These are phyloP conservation scores for Aspergillus bombycis DNA, from an alignment of 2,329 filamentous ascomycete genomes.

Conservation along the genomic window DNA sequence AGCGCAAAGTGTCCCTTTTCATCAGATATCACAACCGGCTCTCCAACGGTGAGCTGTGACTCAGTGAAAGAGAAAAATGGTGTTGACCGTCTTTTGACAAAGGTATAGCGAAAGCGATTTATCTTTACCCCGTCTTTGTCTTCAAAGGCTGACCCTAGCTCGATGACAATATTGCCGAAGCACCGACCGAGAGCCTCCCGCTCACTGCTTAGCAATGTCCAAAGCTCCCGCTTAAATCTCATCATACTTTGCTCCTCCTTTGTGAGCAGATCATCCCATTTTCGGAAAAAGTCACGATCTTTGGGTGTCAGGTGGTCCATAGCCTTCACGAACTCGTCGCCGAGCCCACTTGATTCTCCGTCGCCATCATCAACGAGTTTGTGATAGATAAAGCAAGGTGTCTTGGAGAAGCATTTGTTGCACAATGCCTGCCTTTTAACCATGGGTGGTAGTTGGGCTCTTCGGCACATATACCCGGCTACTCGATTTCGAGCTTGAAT, in stretches of 20 bases:
- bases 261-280: slow-evolving; percentile 91
- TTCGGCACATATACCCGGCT: slow-evolving; percentile 80
- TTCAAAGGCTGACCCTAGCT: slow-evolving; percentile 73
- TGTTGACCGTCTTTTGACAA: slow-evolving; percentile 68
- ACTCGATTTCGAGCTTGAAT: slow-evolving; percentile 93
- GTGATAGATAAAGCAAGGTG: slow-evolving; percentile 90
- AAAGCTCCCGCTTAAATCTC: slow-evolving; percentile 84
- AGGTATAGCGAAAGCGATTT: slow-evolving; percentile 86
- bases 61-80: slow-evolving; percentile 82
- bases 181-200: slow-evolving; percentile 87
- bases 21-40: slow-evolving; percentile 95
- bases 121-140: slow-evolving; percentile 76
- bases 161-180: slow-evolving; percentile 84
- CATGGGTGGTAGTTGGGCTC: slow-evolving; percentile 83
- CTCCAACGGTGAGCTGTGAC: slow-evolving; percentile 82
- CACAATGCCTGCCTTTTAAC: slow-evolving; percentile 80
- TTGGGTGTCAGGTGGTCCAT: slow-evolving; percentile 74
- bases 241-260: slow-evolving; percentile 92
- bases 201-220: slow-evolving; percentile 91
- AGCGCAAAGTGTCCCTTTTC: slow-evolving; percentile 94
- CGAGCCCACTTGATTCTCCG: slow-evolving; percentile 78
- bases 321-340: slow-evolving; percentile 78
- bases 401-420: slow-evolving; percentile 85
- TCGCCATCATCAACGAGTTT: slow-evolving; percentile 83
- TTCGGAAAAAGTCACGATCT: slow-evolving; percentile 84